A percentile compares a stretch with the other conserved stretches of the same genome.
Evolutionary conservation across 1,139 yeast species (phyloP).

Genomic region (Diutina ranongensis): DNA sequence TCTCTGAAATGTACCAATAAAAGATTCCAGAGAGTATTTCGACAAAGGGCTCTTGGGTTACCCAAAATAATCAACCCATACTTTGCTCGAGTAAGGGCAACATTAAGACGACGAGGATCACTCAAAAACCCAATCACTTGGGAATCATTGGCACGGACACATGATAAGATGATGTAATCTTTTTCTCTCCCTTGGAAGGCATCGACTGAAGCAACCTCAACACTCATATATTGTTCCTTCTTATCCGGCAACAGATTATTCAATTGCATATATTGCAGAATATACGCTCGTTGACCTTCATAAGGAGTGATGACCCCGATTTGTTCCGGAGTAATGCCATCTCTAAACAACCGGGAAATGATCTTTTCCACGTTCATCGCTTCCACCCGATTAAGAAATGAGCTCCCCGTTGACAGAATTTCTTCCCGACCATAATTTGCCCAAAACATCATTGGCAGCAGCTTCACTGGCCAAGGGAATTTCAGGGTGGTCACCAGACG

Average conservation of each 20-base stretch:
- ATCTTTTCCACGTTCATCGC: conserved; percentile 84
- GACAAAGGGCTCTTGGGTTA: conserved; percentile 67
- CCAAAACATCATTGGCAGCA: conserved; percentile 93
- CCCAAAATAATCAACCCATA: conserved; percentile 78
- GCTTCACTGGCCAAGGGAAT: conserved; percentile 85
- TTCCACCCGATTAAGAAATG: conserved; percentile 80
- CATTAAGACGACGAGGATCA: conserved; percentile 86
- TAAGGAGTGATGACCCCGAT: conserved; percentile 93
- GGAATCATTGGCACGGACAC: conserved; percentile 83
- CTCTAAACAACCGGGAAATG: conserved; percentile 60
- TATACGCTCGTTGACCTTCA: conserved; percentile 84
- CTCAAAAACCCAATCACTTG: conserved; percentile 79
- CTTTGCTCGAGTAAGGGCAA: conserved; percentile 85
- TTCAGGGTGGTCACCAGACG: conserved; percentile 42
- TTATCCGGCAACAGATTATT: conserved; percentile 51
- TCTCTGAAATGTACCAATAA: conserved; percentile 71
- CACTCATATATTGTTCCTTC: conserved; percentile 52
- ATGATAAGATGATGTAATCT: conserved; percentile 77
- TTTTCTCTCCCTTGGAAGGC: conserved; percentile 96
- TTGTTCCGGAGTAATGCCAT: conserved; percentile 72
- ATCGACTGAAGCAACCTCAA: conserved; percentile 89
- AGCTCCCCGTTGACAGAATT: conserved; percentile 70
- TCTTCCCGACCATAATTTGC: conserved; percentile 85
- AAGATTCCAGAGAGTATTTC: conserved; percentile 70
- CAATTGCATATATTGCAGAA: conserved; percentile 67